These are phyloP conservation scores for Tetradesmus lagerheimii DNA, from an alignment of 139 green algal species.

Conservation along the genomic window DNA sequence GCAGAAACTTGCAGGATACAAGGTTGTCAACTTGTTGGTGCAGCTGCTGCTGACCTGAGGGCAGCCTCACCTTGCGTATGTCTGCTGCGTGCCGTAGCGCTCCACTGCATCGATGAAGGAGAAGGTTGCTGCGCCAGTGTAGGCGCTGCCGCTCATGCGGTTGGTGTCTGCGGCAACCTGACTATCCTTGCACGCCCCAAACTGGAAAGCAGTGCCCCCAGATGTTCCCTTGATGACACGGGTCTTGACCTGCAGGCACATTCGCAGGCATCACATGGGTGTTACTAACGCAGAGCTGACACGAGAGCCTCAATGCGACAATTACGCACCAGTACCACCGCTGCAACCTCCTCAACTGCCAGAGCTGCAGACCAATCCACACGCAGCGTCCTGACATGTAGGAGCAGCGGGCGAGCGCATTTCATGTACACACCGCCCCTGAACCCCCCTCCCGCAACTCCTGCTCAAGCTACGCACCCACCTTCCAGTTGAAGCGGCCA, in stretches of 20 bases:
- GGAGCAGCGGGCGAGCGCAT: too few species aligned
- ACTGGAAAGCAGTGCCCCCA: conserved; percentile 45
- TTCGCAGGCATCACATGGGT: too few species aligned
- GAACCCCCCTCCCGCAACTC: neutral
- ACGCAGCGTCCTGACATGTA: too few species aligned
- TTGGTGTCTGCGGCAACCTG: conserved; percentile 67
- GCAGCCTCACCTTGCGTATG: conserved; percentile 28
- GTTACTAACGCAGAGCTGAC: too few species aligned
- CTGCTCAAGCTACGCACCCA: neutral
- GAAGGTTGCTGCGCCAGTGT: conserved; percentile 62
- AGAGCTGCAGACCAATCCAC: too few species aligned
- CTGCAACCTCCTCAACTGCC: too few species aligned
- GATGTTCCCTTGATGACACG: conserved; percentile 32
- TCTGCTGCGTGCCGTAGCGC: conserved; percentile 38
- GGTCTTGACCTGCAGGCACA: conserved; percentile 8
- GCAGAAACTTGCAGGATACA: too few species aligned
- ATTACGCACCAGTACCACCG: too few species aligned
- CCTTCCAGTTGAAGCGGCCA: conserved; percentile 71
- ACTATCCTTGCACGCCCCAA: conserved; percentile 45
- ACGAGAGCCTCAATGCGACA: too few species aligned
- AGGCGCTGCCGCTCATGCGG: conserved; percentile 58
- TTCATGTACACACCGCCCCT: neutral
- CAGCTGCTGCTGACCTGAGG: neutral
- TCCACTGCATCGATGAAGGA: conserved; percentile 46
- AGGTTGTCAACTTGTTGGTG: neutral